These are phyloP conservation scores for Mychonastes homosphaera DNA, from an alignment of 139 green algal species.

Conservation along the genomic window DNA sequence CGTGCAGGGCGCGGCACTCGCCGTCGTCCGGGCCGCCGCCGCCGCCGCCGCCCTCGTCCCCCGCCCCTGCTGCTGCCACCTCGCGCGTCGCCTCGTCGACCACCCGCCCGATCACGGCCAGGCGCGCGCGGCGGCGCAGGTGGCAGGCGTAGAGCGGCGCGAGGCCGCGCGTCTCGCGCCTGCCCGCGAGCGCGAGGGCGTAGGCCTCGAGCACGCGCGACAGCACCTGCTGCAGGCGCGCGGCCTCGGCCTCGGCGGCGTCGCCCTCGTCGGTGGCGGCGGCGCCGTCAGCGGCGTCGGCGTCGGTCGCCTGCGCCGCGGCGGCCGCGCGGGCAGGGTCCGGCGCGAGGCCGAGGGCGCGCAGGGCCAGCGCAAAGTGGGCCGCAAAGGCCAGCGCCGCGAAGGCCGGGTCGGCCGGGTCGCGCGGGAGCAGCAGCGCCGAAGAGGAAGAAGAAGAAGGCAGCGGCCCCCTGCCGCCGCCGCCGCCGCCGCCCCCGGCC, in stretches of 20 bases:
- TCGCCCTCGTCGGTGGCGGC: conserved; percentile 5
- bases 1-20: conserved; percentile 6
- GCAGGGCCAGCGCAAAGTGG: conserved; percentile 48
- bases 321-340: conserved; percentile 3
- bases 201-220: conserved; percentile 18
- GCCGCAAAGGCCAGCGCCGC: conserved; percentile 32
- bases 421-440: not conserved
- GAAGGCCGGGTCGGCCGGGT: not conserved
- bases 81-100: conserved; percentile 2
- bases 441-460: not conserved
- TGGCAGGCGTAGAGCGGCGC: conserved; percentile 49
- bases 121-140: conserved; percentile 25
- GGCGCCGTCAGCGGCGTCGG: conserved; percentile 2
- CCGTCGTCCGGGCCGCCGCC: not conserved
- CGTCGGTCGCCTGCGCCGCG: not conserved
- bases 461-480: conserved; percentile 1
- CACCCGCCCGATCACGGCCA: conserved; percentile 5
- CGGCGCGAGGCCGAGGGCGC: conserved; percentile 33
- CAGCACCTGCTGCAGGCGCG: conserved; percentile 18
- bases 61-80: too few species aligned
- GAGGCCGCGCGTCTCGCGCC: conserved; percentile 11
- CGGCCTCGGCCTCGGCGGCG: conserved; percentile 6
- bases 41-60: too few species aligned
- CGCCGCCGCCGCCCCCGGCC: not conserved
- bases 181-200: not conserved